Evolutionary conservation across 2,329 filamentous ascomycete genomes (phyloP), one percentile per base, ranked within the genome.

Genomic region (Neobulgaria alba): DNA sequence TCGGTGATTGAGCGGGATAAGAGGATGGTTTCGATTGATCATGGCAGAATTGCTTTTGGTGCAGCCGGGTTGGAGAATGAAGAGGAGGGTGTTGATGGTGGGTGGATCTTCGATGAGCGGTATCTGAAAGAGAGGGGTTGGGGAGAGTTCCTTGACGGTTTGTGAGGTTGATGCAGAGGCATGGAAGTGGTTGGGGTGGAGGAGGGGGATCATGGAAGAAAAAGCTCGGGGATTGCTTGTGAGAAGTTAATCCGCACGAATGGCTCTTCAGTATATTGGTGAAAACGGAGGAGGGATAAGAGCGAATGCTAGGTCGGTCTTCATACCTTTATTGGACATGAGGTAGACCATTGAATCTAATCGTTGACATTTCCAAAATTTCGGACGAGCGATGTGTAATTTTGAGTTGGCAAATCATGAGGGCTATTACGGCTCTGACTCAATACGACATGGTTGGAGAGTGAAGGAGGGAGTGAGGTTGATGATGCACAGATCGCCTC

Each of bases 51-150:
- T 26, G 7, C 23, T 7, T 7, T 26, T 26, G 23, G 7, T 26
- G 23, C 23, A 7, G 23, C 7, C 12, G 23, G 23, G 23, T 12
- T 26, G 7, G 7, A 12, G 23, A 26, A 26, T 7, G 12, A 26
- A 7, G 23, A 26, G 23, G 23, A 12, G 7, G 7, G 7, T 7
- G 23, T 7, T 7, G 23, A 26, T 5, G 34, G 12, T 10, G 2
- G 20, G 23, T 29, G 7, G 10, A 12, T 7, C 7, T 37, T 37
- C n/a, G 15, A 15, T 3, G 34, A 29, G 12, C 5, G n/a, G 8
- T 14, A 37, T 37, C 10, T 18, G 5, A 10, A 16, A n/a, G 33
- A 35, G 33, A 35, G 16, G 18, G 17, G 35, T 45, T 47, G 44
- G 31, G 38, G 14, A 37, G 39, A 17, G 42, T 47, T 14, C 34